A percentile compares a stretch with the other conserved stretches of the same genome.
phyloP scores from a whole-genome alignment of 495 filamentous ascomycete species.

The Immersiella caudata region DNA sequence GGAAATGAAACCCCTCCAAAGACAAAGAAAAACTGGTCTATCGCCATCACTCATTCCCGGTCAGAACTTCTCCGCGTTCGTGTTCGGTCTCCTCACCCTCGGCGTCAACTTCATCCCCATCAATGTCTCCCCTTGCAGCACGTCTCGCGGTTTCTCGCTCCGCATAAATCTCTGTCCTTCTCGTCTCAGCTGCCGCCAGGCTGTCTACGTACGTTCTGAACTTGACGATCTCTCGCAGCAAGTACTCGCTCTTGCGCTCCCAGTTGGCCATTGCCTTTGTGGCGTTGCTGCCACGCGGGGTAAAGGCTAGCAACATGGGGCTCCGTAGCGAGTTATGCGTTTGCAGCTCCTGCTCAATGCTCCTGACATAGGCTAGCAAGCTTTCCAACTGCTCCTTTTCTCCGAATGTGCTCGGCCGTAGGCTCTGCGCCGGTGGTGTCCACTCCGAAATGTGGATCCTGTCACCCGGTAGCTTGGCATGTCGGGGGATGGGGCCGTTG shows the following conservation, averaged over 20 bases:
- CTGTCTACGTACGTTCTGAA: slow-evolving; percentile 92
- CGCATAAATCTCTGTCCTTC: slow-evolving; percentile 50
- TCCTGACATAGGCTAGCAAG: slow-evolving; percentile 76
- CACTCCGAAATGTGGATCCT: slow-evolving; percentile 85
- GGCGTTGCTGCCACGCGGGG: slow-evolving; percentile 80
- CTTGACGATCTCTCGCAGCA: slow-evolving; percentile 94
- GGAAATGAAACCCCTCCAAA: background rate
- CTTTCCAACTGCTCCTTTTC: slow-evolving; percentile 82
- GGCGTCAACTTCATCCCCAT: slow-evolving; percentile 23
- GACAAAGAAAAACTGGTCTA: background rate
- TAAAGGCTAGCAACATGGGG: slow-evolving; percentile 87
- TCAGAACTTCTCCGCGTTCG: background rate
- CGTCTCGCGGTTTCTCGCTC: slow-evolving; percentile 50
- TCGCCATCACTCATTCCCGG: background rate
- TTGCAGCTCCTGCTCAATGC: slow-evolving; percentile 82
- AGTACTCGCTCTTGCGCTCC: slow-evolving; percentile 90
- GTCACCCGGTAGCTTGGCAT: slow-evolving; percentile 75
- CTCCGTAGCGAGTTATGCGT: slow-evolving; percentile 83
- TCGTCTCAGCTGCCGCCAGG: slow-evolving; percentile 52
- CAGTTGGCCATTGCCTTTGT: slow-evolving; percentile 88
- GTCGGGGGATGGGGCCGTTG: slow-evolving; percentile 40
- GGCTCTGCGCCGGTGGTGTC: slow-evolving; percentile 88
- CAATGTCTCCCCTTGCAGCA: slow-evolving; percentile 38
- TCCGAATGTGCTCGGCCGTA: slow-evolving; percentile 74
- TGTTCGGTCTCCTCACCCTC: slow-evolving; percentile 13